phyloP scores from a whole-genome alignment of 2,329 filamentous ascomycete genomes.

The Didymella lethalis region DNA sequence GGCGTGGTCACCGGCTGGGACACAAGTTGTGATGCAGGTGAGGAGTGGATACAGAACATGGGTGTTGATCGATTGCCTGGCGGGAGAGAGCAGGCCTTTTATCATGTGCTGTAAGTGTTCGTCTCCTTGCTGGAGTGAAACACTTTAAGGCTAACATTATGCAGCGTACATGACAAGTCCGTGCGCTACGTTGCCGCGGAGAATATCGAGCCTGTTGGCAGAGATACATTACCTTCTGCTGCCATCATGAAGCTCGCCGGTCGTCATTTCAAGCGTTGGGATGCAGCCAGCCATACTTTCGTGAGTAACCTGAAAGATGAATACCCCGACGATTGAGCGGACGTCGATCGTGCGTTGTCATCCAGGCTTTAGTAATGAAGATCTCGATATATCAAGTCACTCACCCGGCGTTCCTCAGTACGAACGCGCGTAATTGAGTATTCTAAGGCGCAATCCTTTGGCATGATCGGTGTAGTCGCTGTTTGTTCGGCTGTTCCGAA shows the following conservation, averaged over 20 bases:
- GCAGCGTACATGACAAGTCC: conserved; percentile 70
- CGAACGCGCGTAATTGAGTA: no score
- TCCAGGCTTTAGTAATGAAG: no score
- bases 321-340: conserved; percentile 75
- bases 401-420: no score
- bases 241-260: conserved; percentile 76
- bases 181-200: conserved; percentile 81
- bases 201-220: conserved; percentile 67
- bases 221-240: conserved; percentile 56
- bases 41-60: conserved; percentile 71
- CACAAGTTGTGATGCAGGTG: conserved; percentile 63
- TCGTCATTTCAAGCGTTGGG: conserved; percentile 88
- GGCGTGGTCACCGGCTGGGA: conserved; percentile 93
- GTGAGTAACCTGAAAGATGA: conserved; percentile 83
- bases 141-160: not conserved
- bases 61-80: conserved; percentile 65
- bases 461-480: no score
- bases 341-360: no score
- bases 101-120: conserved; percentile 80
- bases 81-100: conserved; percentile 75
- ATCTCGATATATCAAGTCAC: no score
- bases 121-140: no score
- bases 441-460: no score
- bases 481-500: no score
- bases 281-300: conserved; percentile 71